These are phyloP conservation scores for Colletotrichum spinosum DNA, from an alignment of 2,329 filamentous ascomycete genomes.

Conservation along the genomic window DNA sequence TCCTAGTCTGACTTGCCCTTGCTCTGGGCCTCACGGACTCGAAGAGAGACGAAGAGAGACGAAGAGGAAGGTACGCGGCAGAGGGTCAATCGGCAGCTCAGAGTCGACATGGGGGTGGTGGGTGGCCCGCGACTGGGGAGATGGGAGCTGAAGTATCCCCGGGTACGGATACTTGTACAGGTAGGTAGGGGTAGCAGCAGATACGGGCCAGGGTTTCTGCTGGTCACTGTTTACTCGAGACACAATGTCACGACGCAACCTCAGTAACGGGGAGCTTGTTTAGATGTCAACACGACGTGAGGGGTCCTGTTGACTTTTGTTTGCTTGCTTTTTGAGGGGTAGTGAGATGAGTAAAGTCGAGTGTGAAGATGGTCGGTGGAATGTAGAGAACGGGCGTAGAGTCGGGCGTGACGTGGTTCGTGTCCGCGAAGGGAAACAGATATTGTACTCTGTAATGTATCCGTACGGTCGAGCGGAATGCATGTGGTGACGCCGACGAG, in stretches of 20 bases:
- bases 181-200: slow-evolving; percentile 30
- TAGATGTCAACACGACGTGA: not conserved
- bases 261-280: slow-evolving; percentile 12
- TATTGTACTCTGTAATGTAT: not conserved
- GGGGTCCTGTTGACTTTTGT: not conserved
- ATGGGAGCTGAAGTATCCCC: no score
- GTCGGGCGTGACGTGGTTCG: slow-evolving; percentile 9
- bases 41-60: not conserved
- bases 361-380: not conserved
- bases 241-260: slow-evolving; percentile 34
- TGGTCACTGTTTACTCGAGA: slow-evolving; percentile 26
- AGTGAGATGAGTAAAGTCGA: no score
- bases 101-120: slow-evolving; percentile 23
- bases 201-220: not conserved
- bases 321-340: not conserved
- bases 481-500: no score
- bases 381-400: slow-evolving; percentile 3
- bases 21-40: not conserved
- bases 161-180: no score
- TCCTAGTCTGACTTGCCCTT: slow-evolving; percentile 5
- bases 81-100: slow-evolving; percentile 26
- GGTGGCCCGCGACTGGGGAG: no score
- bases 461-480: no score
- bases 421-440: slow-evolving; percentile 3
- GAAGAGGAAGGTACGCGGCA: not conserved